phyloP scores from a whole-genome alignment of 495 filamentous ascomycete species.

The Tuber melanosporum region DNA sequence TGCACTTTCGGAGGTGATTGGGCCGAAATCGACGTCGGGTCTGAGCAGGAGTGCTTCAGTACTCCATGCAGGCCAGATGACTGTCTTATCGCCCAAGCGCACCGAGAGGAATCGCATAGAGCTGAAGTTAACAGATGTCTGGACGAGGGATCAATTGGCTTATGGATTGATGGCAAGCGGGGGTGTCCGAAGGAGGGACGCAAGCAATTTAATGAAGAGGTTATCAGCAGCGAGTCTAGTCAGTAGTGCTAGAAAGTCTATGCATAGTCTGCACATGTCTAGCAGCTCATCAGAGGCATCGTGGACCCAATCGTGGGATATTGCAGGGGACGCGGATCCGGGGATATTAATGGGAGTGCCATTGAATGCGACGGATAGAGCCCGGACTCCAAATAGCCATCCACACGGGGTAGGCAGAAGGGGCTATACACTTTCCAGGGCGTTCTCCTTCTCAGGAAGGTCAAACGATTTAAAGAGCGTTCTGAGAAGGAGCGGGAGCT shows the following conservation, averaged over 20 bases:
- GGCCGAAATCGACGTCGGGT: constrained; percentile 43
- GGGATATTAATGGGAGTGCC: constrained; percentile 19
- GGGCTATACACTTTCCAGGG: constrained; percentile 19
- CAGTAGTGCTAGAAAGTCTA: constrained; percentile 33
- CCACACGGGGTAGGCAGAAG: constrained; percentile 19
- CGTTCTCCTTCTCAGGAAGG: constrained; percentile 26
- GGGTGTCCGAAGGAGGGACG: constrained; percentile 27
- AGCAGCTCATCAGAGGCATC: constrained; percentile 30
- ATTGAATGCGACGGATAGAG: constrained; percentile 10
- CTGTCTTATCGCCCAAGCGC: constrained; percentile 61
- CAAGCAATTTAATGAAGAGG: constrained; percentile 34
- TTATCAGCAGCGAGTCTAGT: constrained; percentile 33
- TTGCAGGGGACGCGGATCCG: constrained; percentile 8
- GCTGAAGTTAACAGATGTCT: constrained; percentile 65
- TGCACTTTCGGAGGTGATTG: constrained; percentile 53
- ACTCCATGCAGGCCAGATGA: constrained; percentile 57
- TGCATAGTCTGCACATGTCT: constrained; percentile 35
- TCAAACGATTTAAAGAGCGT: background rate
- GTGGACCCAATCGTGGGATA: constrained; percentile 25
- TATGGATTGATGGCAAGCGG: constrained; percentile 44
- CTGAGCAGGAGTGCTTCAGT: constrained; percentile 68
- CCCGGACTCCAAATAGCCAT: constrained; percentile 5
- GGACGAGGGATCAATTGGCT: constrained; percentile 74
- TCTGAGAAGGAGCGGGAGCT: background rate
- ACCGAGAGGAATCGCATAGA: constrained; percentile 74